Conservation (phyloP, 129 eudicot genomes). For the Lonicera japonica region DNA sequence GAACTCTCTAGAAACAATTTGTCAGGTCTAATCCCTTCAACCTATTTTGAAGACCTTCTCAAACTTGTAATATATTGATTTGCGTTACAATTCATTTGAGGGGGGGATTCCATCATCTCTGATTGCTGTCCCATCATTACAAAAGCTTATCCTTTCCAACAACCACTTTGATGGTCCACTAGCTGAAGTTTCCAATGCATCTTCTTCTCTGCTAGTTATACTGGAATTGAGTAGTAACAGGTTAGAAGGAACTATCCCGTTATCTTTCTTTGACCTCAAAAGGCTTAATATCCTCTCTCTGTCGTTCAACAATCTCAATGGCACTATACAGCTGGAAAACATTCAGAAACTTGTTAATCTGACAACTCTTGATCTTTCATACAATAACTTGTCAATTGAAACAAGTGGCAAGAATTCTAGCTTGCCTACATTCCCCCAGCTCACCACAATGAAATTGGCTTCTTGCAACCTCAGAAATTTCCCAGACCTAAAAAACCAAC, state of each 20-base stretch:
- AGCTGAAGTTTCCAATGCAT: no score
- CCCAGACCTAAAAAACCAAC: conserved; percentile 40
- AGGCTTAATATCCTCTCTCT: no score
- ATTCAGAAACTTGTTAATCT: conserved; percentile 8
- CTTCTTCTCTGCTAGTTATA: conserved; percentile 2
- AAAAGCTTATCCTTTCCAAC: background rate
- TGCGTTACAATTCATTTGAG: background rate
- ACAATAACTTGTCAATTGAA: conserved; percentile 35
- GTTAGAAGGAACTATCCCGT: conserved; percentile 14
- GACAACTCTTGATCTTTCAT: conserved; percentile 43
- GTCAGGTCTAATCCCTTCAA: conserved; percentile 7
- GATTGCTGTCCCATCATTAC: conserved; percentile 11
- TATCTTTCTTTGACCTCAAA: no score
- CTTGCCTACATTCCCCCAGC: conserved; percentile 20
- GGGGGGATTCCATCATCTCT: conserved; percentile 10
- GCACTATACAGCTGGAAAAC: background rate
- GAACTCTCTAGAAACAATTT: conserved; percentile 12
- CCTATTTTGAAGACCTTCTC: background rate
- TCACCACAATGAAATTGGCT: conserved; percentile 32
- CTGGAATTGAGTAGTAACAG: conserved; percentile 9
- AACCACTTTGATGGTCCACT: conserved; percentile 8
- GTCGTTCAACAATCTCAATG: no score
- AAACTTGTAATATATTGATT: background rate
- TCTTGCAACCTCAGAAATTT: conserved; percentile 37
- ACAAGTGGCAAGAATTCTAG: conserved; percentile 7